Evolutionary conservation across 2,329 filamentous ascomycete species (phyloP), one percentile per base, ranked within the genome.

Genomic region (Alternaria gansuensis): DNA sequence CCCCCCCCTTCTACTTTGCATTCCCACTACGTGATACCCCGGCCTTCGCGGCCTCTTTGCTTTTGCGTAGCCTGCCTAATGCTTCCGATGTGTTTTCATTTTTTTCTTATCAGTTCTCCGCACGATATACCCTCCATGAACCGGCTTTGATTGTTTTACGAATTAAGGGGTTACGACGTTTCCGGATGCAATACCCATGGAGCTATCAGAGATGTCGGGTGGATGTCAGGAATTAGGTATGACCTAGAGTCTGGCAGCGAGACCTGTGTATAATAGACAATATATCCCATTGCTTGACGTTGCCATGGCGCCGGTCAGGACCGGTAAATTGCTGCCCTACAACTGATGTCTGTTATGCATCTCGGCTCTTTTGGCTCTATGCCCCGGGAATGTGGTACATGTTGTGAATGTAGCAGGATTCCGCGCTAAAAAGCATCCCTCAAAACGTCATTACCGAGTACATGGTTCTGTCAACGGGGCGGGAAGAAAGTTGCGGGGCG

Each of bases 11-110:
- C 59, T 37, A 17, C 17, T 2, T 60, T 49, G 40, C 46, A 23
- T 48, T 61, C 44, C 26, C 64, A 63, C 40, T 61, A 61, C 59
- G 61, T 76, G 74, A 77, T 77, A 77, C 74, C 75, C 74, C 59
- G 55, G 65, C 63, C 62, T 57, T 57, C 28, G 51, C 39, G 61
- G 66, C 65, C 66, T 54, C 43, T 59, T 65, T 63, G 57, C 51
- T 63, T 64, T 58, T 63, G 59, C 66, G 69, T 69, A 59, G 64
- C 60, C 44, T 69, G 59, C 61, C 57, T 58, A 54, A 59, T 55
- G 33, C 53, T 50, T 65, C 59, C 53, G 41, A 59, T 50, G 31
- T 51, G 54, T 46, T 51, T 43, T 33, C 46, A 49, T 37, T 57
- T 58, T 54, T 31, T 24, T 63, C 54, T 43, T 26, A 17, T 48